These are phyloP conservation scores for Aegilops umbellulata DNA, from an alignment of 176 grass and related monocot species.

Conservation along the genomic window DNA sequence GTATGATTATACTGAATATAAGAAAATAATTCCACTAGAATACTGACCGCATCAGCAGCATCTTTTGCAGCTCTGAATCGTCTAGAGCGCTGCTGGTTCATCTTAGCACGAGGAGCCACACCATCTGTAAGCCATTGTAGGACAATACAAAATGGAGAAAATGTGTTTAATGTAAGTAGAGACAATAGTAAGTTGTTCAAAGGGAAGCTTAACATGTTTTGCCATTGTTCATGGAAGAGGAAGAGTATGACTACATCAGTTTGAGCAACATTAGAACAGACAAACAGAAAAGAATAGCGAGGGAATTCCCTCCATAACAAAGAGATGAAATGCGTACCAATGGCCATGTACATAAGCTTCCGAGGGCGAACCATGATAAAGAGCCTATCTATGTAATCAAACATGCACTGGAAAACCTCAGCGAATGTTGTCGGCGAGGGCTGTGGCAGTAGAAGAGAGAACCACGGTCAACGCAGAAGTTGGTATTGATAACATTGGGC, in stretches of 20 bases:
- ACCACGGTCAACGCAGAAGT: not conserved
- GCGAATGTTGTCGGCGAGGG: slow-evolving; percentile 83
- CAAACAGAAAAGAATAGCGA: not conserved
- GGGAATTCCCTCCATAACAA: not conserved
- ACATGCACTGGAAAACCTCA: slow-evolving; percentile 96
- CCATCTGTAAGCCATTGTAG: slow-evolving; percentile 57
- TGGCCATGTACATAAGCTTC: slow-evolving; percentile 92
- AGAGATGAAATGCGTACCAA: slow-evolving; percentile 53
- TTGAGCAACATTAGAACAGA: not conserved
- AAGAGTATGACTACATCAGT: not conserved
- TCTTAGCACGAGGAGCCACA: slow-evolving; percentile 98
- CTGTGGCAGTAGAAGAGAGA: slow-evolving; percentile 45
- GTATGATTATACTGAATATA: slow-evolving; percentile 5
- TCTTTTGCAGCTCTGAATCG: slow-evolving; percentile 99
- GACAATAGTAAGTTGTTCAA: not conserved
- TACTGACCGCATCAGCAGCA: slow-evolving; percentile 92
- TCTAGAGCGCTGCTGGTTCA: slow-evolving; percentile 98
- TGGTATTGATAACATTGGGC: slow-evolving; percentile 2
- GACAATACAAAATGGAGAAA: slow-evolving; percentile 22
- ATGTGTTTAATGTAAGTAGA: not conserved
- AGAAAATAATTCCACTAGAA: slow-evolving; percentile 24
- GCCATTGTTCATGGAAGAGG: not conserved
- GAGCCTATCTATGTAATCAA: slow-evolving; percentile 95
- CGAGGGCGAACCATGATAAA: slow-evolving; percentile 95
- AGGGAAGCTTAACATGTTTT: not conserved